Base-by-base conservation (phyloP, 2,329 filamentous ascomycete species). In the Apiospora pterosperma region DNA sequence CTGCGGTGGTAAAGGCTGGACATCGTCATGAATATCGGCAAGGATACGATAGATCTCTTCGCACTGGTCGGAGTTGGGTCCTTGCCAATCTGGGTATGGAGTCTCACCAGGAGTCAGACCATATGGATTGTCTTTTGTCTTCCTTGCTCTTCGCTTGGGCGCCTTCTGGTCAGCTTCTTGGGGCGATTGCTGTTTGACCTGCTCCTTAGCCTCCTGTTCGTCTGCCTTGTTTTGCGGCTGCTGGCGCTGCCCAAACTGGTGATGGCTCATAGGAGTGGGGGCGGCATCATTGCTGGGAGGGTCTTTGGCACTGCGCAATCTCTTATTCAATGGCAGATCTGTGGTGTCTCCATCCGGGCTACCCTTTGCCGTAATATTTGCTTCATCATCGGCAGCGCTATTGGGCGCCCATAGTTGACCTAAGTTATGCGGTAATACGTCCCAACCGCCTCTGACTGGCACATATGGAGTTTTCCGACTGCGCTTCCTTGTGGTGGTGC, bases 21-120 rank as follows among this genome's bases (percentile, higher is more conserved):
- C 83, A 63, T 86, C 81, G 1, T 90, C 91, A 71, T 96, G 92
- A 0, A 87, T 75, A 14, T 82, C 80, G 1, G 87, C 84, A 0
- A 96, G 84, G 2, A 95, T 79, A 1, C 81, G 78, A 63, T 88
- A 85, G 5, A 95, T 90, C 70, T 90, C 84, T 67, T 89, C 82
- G 72, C 92, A 94, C 69, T 92, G 87, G 61, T 88, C 85, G 0
- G 82, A 71, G 0, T 89, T 93, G 0, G 92, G 92, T 63, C 82
- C 84, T 3, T 76, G 70, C 75, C 87, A 90, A 64, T 89, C 81
- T 0, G 91, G 90, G 68, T 90, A 96, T 0, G 92, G 92, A 1
- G 87, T 84, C 62, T 72, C 71, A 28, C 85, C 85, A 31, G 84
- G 84, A 2, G 80, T 86, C 34, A 88, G 72, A 14, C 84, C 81